phyloP scores from a whole-genome alignment of 371 early-diverging fungal genomes.

The Mucor velutinosus region DNA sequence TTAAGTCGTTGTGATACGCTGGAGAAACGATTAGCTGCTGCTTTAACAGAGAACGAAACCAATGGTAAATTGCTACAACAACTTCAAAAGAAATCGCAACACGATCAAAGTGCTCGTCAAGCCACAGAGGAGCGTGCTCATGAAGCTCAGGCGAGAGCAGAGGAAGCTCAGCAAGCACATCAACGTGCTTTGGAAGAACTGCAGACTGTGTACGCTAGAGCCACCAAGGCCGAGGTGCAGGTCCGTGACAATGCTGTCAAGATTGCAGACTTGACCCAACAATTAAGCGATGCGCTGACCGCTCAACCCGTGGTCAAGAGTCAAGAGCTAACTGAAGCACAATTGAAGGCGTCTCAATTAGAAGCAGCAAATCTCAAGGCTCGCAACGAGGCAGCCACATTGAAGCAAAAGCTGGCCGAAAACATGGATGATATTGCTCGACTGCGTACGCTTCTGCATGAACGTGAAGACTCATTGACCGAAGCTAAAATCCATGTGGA shows the following conservation, averaged over 20 bases:
- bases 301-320: conserved; percentile 14
- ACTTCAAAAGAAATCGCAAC: conserved; percentile 45
- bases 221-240: conserved; percentile 51
- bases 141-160: conserved; percentile 50
- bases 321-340: conserved; percentile 54
- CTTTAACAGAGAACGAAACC: conserved; percentile 51
- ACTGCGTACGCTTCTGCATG: conserved; percentile 44
- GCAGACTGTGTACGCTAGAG: conserved; percentile 43
- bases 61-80: conserved; percentile 36
- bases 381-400: conserved; percentile 53
- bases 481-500: conserved; percentile 56
- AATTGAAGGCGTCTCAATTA: conserved; percentile 57
- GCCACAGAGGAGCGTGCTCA: conserved; percentile 54
- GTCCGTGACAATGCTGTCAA: conserved; percentile 45
- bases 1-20: conserved; percentile 48
- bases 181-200: conserved; percentile 55
- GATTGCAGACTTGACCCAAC: conserved; percentile 53
- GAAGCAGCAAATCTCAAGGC: conserved; percentile 63
- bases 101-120: conserved; percentile 42
- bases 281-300: conserved; percentile 39
- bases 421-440: conserved; percentile 55
- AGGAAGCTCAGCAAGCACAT: conserved; percentile 58
- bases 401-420: conserved; percentile 59
- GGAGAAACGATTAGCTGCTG: conserved; percentile 50
- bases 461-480: conserved; percentile 53